Evolutionary conservation across 75 land plant species (phyloP).

Genomic region (Pinus albicaulis): DNA sequence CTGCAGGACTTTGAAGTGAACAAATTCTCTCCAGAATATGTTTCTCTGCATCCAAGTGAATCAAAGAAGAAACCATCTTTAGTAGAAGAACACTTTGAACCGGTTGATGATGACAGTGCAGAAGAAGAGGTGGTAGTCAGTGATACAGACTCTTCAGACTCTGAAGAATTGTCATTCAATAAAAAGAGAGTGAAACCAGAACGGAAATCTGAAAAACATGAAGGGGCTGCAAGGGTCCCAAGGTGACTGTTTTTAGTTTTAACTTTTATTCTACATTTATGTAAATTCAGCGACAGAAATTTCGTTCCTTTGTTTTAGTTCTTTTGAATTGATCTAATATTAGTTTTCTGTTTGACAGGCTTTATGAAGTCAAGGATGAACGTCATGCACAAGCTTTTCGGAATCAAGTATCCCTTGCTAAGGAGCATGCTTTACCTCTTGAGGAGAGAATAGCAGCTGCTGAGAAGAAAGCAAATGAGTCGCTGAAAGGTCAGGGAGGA

Average conservation of each 20-base stretch:
- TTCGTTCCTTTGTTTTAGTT: neutral
- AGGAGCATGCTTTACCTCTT: conserved; percentile 64
- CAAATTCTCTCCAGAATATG: conserved; percentile 64
- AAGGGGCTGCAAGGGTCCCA: conserved; percentile 26
- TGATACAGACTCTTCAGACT: conserved; percentile 32
- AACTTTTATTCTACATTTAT: neutral
- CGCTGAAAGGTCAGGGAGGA: conserved; percentile 64
- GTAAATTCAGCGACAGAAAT: neutral
- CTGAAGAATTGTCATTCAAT: conserved; percentile 6
- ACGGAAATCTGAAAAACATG: conserved; percentile 8
- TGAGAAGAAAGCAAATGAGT: conserved; percentile 11
- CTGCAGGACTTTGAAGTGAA: conserved; percentile 86
- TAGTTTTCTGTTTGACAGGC: conserved; percentile 8
- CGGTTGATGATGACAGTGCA: conserved; percentile 30
- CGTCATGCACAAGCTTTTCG: conserved; percentile 89
- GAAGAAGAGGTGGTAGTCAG: conserved; percentile 28
- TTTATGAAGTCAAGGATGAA: conserved; percentile 93
- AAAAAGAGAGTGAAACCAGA: conserved; percentile 14
- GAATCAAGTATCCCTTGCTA: conserved; percentile 64
- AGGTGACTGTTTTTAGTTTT: conserved; percentile 25
- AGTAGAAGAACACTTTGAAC: conserved; percentile 81
- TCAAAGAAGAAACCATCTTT: conserved; percentile 57
- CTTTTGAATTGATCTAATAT: neutral
- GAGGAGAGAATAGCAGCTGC: conserved; percentile 65
- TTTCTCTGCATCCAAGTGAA: conserved; percentile 64